A percentile compares a stretch with the other conserved stretches of the same genome.
Conservation (phyloP, 345 rosid genomes). For the Bruguiera parviflora region DNA sequence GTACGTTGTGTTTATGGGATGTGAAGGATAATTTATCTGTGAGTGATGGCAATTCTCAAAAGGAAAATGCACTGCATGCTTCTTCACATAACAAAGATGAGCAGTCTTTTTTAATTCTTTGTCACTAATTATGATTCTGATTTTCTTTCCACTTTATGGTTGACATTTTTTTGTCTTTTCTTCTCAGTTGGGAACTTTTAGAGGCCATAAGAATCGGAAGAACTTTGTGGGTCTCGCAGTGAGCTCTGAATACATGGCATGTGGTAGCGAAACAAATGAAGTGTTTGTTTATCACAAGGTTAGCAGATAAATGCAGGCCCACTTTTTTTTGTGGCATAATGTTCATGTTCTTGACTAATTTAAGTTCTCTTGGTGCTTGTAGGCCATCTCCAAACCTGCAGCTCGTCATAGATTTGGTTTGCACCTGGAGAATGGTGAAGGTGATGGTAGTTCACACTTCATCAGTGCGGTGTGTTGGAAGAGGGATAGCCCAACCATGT, state of each 20-base stretch:
- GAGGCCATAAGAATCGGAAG: slow-evolving; percentile 85
- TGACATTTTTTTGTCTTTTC: slow-evolving; percentile 4
- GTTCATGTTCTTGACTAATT: not conserved
- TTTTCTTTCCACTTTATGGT: not conserved
- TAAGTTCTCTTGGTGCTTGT: slow-evolving; percentile 6
- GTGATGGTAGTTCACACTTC: slow-evolving; percentile 68
- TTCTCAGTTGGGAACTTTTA: slow-evolving; percentile 67
- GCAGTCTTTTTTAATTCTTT: slow-evolving; percentile 4
- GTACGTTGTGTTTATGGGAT: slow-evolving; percentile 86
- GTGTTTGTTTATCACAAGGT: slow-evolving; percentile 93
- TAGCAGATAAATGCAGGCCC: slow-evolving; percentile 3
- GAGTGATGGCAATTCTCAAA: slow-evolving; percentile 22
- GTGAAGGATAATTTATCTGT: slow-evolving; percentile 76
- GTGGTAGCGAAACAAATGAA: slow-evolving; percentile 92
- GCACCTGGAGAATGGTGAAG: slow-evolving; percentile 66
- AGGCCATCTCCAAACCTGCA: slow-evolving; percentile 79
- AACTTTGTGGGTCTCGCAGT: slow-evolving; percentile 85
- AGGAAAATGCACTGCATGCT: not conserved
- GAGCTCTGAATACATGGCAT: slow-evolving; percentile 72
- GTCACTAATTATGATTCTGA: too few relatives aligned
- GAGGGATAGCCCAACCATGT: slow-evolving; percentile 79
- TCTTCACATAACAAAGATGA: too few relatives aligned
- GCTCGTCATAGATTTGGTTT: slow-evolving; percentile 73
- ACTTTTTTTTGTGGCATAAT: not conserved
- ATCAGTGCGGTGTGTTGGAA: slow-evolving; percentile 96